phyloP scores from a whole-genome alignment of 108 stramenopile species.

The Cyclotella choctawhatcheeana region DNA sequence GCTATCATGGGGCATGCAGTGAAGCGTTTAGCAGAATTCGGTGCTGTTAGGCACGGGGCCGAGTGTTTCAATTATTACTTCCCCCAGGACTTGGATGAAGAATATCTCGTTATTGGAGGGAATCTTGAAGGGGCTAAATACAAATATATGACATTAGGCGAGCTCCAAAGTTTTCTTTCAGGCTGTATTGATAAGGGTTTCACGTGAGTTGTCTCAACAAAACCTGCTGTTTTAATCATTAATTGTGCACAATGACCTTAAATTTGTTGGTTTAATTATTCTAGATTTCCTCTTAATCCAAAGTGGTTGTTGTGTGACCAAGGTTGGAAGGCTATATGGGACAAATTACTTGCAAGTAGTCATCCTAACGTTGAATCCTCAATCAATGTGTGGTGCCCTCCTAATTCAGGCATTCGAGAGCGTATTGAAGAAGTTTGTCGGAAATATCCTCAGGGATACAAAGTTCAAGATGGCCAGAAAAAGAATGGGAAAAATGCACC shows the following conservation, averaged over 20 bases:
- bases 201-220: too few species aligned
- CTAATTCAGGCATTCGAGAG: slow-evolving; percentile 42
- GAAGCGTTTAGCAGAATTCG: slow-evolving; percentile 57
- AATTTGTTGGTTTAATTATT: background rate
- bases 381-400: slow-evolving; percentile 54
- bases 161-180: slow-evolving; percentile 59
- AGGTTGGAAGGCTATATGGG: slow-evolving; percentile 52
- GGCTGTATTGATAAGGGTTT: slow-evolving; percentile 64
- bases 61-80: slow-evolving; percentile 83
- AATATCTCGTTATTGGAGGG: slow-evolving; percentile 58
- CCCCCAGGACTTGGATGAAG: slow-evolving; percentile 80
- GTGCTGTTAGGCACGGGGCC: slow-evolving; percentile 77
- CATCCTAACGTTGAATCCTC: slow-evolving; percentile 50
- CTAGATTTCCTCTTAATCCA: slow-evolving; percentile 61
- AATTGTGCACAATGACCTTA: too few species aligned
- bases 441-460: slow-evolving; percentile 47
- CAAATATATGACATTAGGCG: slow-evolving; percentile 66
- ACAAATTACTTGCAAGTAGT: slow-evolving; percentile 35
- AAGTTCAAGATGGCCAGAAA: slow-evolving; percentile 1
- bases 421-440: slow-evolving; percentile 39
- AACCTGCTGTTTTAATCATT: too few species aligned
- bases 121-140: slow-evolving; percentile 47
- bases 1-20: slow-evolving; percentile 74
- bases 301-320: slow-evolving; percentile 57
- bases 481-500: slow-evolving; percentile 28